Base-by-base conservation (phyloP, 2,329 filamentous ascomycete genomes). In the Trichoderma aggressivum region DNA sequence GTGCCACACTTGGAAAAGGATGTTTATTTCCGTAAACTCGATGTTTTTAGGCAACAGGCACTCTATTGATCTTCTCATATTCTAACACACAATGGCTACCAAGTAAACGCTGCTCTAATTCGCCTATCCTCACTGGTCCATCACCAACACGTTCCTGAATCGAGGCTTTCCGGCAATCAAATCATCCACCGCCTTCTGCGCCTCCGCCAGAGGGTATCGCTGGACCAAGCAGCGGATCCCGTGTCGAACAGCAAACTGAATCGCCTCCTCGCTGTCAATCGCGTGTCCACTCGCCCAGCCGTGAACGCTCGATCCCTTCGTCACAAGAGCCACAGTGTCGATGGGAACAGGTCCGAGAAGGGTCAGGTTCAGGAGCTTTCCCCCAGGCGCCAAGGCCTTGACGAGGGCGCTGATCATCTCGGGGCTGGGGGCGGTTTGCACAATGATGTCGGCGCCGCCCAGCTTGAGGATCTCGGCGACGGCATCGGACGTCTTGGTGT, bases 211-310 rank as follows among this genome's bases (percentile, higher is more conserved):
- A 0, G 88, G 85, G 76, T 88, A 93, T 75, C 83, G 88, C 83
- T 93, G 87, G 28, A 91, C 81, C 78, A 92, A 82, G 66, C 90
- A 91, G 79, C 87, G 86, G 74, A 94, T 85, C 4, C 83, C 83
- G 74, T 92, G 89, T 14, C 83, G 79, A 71, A 85, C 81, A 0
- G 91, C 86, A 76, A 94, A 94, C 2, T 82, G 83, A 65, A 94
- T 86, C 72, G 92, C 90, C 75, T 92, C 88, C 76, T 90, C 87
- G 70, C 86, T 85, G 72, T 92, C 87, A 55, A 89, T 82, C 0
- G 90, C 85, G 47, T 91, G 85, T 0, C 90, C 91, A 24, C 87
- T 87, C 0, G 91, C 85, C 79, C 86, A 89, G 11, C 90, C 90
- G 74, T 89, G 85, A 1, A 96, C 83, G 2, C 85, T 88, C 14